A percentile compares a stretch with the other conserved stretches of the same genome.
Conservation (phyloP, 176 grass and related monocot genomes). For the bread wheat (Triticum aestivum) region DNA sequence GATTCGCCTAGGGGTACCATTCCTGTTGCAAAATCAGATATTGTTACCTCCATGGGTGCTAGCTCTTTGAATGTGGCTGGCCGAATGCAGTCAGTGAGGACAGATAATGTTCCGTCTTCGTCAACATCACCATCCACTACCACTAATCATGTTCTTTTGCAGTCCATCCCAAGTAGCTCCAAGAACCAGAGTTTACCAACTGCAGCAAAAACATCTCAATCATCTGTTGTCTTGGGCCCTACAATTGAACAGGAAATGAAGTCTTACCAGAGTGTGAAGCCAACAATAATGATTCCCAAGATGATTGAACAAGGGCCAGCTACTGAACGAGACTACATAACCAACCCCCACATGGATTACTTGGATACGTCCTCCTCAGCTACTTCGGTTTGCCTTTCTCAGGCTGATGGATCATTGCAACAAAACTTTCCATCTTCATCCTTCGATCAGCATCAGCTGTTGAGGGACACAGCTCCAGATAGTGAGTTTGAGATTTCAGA, state of each 20-base stretch:
- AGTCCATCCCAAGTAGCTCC: constrained; percentile 45
- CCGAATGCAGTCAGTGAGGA: constrained; percentile 37
- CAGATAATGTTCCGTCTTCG: constrained; percentile 45
- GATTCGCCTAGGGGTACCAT: constrained; percentile 23
- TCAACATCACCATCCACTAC: constrained; percentile 58
- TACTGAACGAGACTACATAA: constrained; percentile 50
- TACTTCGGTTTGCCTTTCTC: constrained; percentile 77
- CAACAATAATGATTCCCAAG: constrained; percentile 48
- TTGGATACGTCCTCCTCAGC: constrained; percentile 79
- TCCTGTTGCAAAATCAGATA: constrained; percentile 39
- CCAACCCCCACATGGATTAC: constrained; percentile 50
- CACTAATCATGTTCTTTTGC: constrained; percentile 43
- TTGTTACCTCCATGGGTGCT: constrained; percentile 39
- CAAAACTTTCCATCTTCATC: constrained; percentile 63
- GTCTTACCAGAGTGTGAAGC: constrained; percentile 33
- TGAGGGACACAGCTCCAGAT: constrained; percentile 50
- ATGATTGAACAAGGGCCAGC: constrained; percentile 38
- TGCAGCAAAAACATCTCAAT: constrained; percentile 54
- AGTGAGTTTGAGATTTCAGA: constrained; percentile 57
- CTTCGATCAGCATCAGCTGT: constrained; percentile 53
- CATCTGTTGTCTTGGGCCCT: constrained; percentile 48
- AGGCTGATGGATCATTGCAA: constrained; percentile 61
- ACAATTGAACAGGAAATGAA: constrained; percentile 39
- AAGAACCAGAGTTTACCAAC: constrained; percentile 34
- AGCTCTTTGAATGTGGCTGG: constrained; percentile 36